Conservation (phyloP, 306 rosid species). For the Sophora flavescens region DNA sequence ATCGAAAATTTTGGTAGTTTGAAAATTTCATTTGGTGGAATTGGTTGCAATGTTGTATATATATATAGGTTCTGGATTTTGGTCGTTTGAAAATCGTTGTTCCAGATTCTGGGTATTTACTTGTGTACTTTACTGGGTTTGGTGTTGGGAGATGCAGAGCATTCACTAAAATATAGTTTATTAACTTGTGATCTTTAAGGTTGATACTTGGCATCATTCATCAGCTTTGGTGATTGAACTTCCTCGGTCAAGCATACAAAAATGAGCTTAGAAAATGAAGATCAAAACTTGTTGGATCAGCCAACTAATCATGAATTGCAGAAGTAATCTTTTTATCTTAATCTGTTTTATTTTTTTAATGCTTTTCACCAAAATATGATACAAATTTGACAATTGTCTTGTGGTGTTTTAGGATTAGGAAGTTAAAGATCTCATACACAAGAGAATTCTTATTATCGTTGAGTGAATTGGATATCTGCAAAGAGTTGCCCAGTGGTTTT, state of each 20-base stretch:
- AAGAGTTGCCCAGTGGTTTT: conserved; percentile 77
- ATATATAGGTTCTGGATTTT: no score
- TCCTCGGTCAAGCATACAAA: conserved; percentile 46
- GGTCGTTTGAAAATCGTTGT: no score
- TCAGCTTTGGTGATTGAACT: conserved; percentile 43
- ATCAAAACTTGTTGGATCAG: conserved; percentile 52
- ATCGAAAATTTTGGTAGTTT: conserved; percentile 53
- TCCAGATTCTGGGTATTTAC: background rate
- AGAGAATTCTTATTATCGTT: conserved; percentile 84
- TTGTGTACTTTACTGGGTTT: conserved; percentile 35
- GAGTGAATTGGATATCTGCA: conserved; percentile 79
- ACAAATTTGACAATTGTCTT: conserved; percentile 41
- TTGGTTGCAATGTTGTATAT: no score
- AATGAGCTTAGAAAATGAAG: conserved; percentile 82
- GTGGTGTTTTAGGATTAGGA: conserved; percentile 83
- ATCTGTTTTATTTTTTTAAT: conserved; percentile 18
- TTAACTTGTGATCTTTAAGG: conserved; percentile 34
- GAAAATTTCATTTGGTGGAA: background rate
- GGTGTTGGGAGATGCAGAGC: conserved; percentile 42
- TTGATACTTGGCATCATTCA: conserved; percentile 41
- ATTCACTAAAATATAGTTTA: conserved; percentile 33
- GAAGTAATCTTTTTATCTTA: conserved; percentile 57
- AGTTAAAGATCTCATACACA: conserved; percentile 60
- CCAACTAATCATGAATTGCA: conserved; percentile 57
- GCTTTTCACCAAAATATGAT: conserved; percentile 21